Conservation (phyloP, 1,284 basidiomycete genomes). For the Cryptococcus floricola region DNA sequence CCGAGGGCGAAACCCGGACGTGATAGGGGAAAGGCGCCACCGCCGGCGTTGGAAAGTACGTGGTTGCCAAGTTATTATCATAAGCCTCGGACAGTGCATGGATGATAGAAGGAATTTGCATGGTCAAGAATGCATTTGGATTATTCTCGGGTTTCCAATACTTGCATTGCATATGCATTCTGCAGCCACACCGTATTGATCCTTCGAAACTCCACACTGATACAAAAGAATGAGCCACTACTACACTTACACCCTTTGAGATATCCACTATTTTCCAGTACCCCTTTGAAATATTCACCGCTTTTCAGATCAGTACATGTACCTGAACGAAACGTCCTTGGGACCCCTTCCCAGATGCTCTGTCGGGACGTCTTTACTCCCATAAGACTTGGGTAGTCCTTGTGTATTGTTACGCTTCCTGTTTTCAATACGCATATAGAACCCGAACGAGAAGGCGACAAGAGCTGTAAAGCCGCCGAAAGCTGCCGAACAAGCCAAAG, state of each 20-base stretch:
- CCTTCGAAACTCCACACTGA: too few species aligned
- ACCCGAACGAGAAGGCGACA: conserved; percentile 11
- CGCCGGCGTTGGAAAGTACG: conserved; percentile 1
- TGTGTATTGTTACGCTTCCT: conserved; percentile 11
- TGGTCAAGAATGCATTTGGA: not conserved
- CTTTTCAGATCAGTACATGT: conserved; percentile 2
- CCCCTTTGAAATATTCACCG: too few species aligned
- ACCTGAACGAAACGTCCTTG: conserved; percentile 12
- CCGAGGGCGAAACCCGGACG: not conserved
- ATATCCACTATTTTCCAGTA: too few species aligned
- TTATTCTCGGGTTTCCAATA: not conserved
- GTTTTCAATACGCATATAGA: conserved; percentile 19
- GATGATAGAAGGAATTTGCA: not conserved
- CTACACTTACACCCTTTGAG: too few species aligned
- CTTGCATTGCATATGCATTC: too few species aligned
- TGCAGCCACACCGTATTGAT: too few species aligned
- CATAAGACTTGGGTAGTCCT: conserved; percentile 13
- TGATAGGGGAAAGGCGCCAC: not conserved
- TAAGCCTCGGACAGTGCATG: not conserved
- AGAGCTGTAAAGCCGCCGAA: conserved; percentile 18
- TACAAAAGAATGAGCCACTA: too few species aligned
- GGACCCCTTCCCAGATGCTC: conserved; percentile 13
- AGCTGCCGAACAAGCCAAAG: conserved; percentile 18
- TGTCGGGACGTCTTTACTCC: conserved; percentile 16
- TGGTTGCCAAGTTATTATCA: conserved; percentile 30